Conservation (phyloP, 139 green algal species). For the Chlorella sp. region DNA sequence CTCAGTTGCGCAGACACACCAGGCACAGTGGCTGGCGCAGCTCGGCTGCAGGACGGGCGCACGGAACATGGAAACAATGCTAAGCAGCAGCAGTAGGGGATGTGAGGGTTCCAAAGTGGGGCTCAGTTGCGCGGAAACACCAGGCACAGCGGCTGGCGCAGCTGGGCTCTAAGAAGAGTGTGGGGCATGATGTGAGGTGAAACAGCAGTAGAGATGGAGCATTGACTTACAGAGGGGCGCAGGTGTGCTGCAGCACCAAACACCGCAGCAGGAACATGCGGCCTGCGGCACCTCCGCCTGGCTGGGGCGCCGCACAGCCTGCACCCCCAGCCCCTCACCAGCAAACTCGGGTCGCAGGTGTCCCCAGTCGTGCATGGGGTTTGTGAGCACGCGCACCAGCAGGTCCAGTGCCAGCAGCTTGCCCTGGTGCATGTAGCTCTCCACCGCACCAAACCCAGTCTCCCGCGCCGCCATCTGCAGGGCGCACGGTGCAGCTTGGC, state of each 20-base stretch:
- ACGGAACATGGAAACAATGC: not conserved
- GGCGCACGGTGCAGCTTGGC: not conserved
- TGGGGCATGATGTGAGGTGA: no score
- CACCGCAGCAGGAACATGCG: no score
- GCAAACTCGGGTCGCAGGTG: slow-evolving; percentile 61
- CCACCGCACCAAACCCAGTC: slow-evolving; percentile 62
- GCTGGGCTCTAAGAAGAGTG: no score
- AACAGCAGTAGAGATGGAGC: no score
- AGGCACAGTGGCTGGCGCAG: slow-evolving; percentile 86
- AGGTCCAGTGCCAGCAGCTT: slow-evolving; percentile 96
- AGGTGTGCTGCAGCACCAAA: no score
- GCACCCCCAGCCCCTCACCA: not conserved
- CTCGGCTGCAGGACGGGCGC: slow-evolving; percentile 43
- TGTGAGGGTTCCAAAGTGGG: no score
- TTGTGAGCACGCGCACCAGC: slow-evolving; percentile 86
- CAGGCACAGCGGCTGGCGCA: no score
- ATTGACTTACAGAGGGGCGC: no score
- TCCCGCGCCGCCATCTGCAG: slow-evolving; percentile 68
- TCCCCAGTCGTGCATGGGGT: slow-evolving; percentile 76
- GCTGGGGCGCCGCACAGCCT: no score
- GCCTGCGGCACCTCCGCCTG: not conserved
- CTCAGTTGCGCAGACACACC: slow-evolving; percentile 84
- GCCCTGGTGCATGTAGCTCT: slow-evolving; percentile 76
- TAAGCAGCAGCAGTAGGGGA: not conserved
- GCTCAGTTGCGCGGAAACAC: no score